phyloP scores from a whole-genome alignment of 2,329 filamentous ascomycete species.

The Fusarium devonianum region DNA sequence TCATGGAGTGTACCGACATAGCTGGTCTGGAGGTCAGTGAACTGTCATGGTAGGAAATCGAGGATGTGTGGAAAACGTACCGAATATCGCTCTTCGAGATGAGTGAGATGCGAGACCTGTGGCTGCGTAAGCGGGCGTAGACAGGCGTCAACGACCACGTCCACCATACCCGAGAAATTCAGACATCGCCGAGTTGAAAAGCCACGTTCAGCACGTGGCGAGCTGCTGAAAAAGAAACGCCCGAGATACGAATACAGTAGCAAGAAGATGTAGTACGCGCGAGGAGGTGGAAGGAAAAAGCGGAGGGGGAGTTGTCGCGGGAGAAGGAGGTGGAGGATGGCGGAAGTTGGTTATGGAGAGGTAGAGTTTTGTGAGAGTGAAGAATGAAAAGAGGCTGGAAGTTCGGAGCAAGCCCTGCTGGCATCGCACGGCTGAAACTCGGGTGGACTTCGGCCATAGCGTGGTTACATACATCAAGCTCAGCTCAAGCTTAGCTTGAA shows the following conservation, averaged over 20 bases:
- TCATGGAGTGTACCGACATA: conserved; percentile 96
- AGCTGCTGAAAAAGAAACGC: conserved; percentile 41
- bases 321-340: conserved; percentile 34
- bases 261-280: conserved; percentile 24
- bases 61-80: conserved; percentile 65
- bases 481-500: not conserved
- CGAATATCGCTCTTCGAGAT: conserved; percentile 98
- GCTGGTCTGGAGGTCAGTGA: conserved; percentile 60
- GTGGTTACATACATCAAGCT: conserved; percentile 12
- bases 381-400: conserved; percentile 44
- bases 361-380: conserved; percentile 47
- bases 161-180: conserved; percentile 65
- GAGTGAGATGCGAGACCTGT: conserved; percentile 90
- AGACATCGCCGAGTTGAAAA: conserved; percentile 56
- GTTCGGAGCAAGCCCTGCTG: conserved; percentile 38
- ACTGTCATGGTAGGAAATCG: conserved; percentile 13
- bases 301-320: conserved; percentile 10
- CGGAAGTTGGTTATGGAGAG: conserved; percentile 41
- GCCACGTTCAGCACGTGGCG: conserved; percentile 54
- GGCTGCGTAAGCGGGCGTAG: conserved; percentile 45
- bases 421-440: conserved; percentile 31
- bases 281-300: no score
- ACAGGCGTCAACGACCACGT: conserved; percentile 39
- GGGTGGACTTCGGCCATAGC: conserved; percentile 35
- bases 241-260: conserved; percentile 32